phyloP scores from a whole-genome alignment of 2,329 filamentous ascomycete genomes.

The Zasmidium citrigriseum region DNA sequence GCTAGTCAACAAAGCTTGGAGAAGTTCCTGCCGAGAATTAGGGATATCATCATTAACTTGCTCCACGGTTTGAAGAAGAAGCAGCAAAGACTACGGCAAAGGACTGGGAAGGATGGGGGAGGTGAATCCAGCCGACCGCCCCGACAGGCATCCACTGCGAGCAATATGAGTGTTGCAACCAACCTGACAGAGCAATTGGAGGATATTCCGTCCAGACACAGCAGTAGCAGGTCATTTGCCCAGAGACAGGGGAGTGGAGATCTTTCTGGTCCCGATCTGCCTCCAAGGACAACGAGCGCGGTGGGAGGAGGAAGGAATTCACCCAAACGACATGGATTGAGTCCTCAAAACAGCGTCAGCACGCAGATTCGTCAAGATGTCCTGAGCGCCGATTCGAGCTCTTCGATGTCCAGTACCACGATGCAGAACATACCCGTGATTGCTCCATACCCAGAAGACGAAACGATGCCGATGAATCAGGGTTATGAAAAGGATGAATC shows the following conservation, averaged over 20 bases:
- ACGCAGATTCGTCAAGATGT: conserved; percentile 17
- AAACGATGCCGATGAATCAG: conserved; percentile 46
- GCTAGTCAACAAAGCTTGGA: conserved; percentile 92
- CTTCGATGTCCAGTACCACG: conserved; percentile 70
- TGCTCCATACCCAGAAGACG: conserved; percentile 69
- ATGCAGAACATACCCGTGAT: conserved; percentile 76
- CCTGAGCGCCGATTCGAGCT: conserved; percentile 53
- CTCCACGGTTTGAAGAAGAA: conserved; percentile 96
- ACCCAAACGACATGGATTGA: conserved; percentile 44
- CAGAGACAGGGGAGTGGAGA: conserved; percentile 45
- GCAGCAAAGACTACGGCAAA: conserved; percentile 77
- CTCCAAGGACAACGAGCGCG: conserved; percentile 50
- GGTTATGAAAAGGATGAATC: conserved; percentile 36
- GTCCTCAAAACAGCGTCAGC: conserved; percentile 36
- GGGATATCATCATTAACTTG: conserved; percentile 97
- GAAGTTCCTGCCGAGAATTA: conserved; percentile 87
- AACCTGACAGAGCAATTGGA: conserved; percentile 49
- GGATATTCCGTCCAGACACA: conserved; percentile 40
- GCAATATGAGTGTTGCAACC: conserved; percentile 45
- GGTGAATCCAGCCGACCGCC: conserved; percentile 30
- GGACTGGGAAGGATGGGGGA: conserved; percentile 46
- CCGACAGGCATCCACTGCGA: conserved; percentile 49
- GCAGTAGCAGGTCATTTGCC: conserved; percentile 42
- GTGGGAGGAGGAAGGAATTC: conserved; percentile 43
- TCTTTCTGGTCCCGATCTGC: conserved; percentile 43